A percentile compares a stretch with the other conserved stretches of the same genome.
Evolutionary conservation across 2,329 filamentous ascomycete species (phyloP).

Genomic region (Dactylella cylindrospora): DNA sequence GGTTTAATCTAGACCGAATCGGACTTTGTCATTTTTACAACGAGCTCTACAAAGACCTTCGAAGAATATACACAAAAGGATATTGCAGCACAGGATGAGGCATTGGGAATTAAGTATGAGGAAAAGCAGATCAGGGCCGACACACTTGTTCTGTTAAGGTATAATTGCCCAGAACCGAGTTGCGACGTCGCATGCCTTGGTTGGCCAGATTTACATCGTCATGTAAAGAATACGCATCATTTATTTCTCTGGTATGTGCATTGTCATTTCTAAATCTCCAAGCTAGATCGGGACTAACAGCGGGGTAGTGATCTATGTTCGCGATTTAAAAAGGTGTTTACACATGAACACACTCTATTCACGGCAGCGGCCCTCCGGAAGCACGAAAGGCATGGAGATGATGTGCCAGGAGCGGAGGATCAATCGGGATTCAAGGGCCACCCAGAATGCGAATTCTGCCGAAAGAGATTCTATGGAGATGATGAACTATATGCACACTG

Average conservation of each 20-base stretch:
- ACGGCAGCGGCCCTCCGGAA: constrained; percentile 74
- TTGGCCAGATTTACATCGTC: constrained; percentile 75
- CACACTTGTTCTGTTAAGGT: constrained; percentile 80
- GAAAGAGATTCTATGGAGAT: constrained; percentile 87
- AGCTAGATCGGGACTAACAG: background rate
- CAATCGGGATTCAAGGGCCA: constrained; percentile 97
- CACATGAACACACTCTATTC: constrained; percentile 94
- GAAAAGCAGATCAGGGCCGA: constrained; percentile 88
- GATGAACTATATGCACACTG: constrained; percentile 95
- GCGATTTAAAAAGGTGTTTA: constrained; percentile 95
- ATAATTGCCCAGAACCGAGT: constrained; percentile 85
- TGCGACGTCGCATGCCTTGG: constrained; percentile 84
- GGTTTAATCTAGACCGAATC: constrained; percentile 46
- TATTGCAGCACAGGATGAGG: constrained; percentile 75
- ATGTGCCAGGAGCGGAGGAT: constrained; percentile 82
- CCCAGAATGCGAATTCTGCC: constrained; percentile 90
- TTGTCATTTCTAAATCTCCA: constrained; percentile 8
- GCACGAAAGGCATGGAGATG: constrained; percentile 88
- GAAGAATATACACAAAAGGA: constrained; percentile 76
- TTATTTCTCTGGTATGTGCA: constrained; percentile 67
- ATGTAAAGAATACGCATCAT: constrained; percentile 78
- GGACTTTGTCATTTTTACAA: constrained; percentile 83
- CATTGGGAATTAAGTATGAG: constrained; percentile 88
- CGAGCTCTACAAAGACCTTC: constrained; percentile 76
- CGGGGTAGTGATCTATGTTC: constrained; percentile 74